These are phyloP conservation scores for Peribolospora baueri DNA, from an alignment of 768 basidiomycete genomes.

Conservation along the genomic window DNA sequence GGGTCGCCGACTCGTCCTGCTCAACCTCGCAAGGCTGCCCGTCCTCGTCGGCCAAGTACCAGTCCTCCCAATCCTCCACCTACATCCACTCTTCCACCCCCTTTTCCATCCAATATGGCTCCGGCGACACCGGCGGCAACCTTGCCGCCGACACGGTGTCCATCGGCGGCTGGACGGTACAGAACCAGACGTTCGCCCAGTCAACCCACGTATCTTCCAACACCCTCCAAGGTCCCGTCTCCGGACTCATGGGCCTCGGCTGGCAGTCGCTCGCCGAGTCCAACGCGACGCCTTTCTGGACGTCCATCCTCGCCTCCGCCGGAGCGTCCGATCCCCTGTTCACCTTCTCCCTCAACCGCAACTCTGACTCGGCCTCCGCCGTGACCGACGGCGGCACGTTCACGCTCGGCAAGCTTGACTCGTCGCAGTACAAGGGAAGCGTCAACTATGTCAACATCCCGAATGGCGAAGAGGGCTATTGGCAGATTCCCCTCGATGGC, in stretches of 20 bases:
- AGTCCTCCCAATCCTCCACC: too few species aligned
- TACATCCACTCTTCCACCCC: too few species aligned
- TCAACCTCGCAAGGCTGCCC: too few species aligned
- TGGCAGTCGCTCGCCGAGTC: conserved; percentile 42
- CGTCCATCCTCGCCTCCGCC: conserved; percentile 20
- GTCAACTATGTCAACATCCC: conserved; percentile 60
- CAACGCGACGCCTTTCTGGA: conserved; percentile 55
- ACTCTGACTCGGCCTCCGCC: conserved; percentile 16
- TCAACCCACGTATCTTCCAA: conserved; percentile 15
- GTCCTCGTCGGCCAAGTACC: too few species aligned
- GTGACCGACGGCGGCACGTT: conserved; percentile 13
- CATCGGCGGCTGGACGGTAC: conserved; percentile 69
- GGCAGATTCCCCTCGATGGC: conserved; percentile 48
- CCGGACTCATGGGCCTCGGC: conserved; percentile 36
- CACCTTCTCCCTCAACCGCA: conserved; percentile 51
- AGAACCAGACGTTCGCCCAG: conserved; percentile 48
- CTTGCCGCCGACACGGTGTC: conserved; percentile 53
- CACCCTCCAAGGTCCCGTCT: conserved; percentile 46
- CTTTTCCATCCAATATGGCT: conserved; percentile 31
- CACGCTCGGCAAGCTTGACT: conserved; percentile 39
- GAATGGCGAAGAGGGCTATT: conserved; percentile 35
- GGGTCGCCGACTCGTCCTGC: too few species aligned
- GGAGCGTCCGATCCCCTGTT: conserved; percentile 9
- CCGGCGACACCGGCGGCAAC: conserved; percentile 45
- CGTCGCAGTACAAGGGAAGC: conserved; percentile 48